These are phyloP conservation scores for Pythium vanterpoolii DNA, from an alignment of 352 stramenopile genomes.

Conservation along the genomic window DNA sequence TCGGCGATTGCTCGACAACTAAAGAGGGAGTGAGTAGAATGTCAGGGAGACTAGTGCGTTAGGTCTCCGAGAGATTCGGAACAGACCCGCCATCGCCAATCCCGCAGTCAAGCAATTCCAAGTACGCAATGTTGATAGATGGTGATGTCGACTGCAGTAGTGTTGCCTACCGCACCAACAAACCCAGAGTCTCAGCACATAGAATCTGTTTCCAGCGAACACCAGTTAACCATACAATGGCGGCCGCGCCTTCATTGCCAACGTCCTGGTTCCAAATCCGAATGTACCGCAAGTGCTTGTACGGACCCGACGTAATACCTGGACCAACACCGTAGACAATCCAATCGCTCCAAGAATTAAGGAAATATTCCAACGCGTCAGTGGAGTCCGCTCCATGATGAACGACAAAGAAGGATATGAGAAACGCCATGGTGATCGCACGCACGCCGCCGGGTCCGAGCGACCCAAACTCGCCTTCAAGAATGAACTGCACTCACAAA, in stretches of 20 bases:
- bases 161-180: conserved; percentile 27
- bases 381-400: not conserved
- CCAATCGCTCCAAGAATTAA: conserved; percentile 38
- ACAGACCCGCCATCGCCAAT: conserved; percentile 51
- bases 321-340: conserved; percentile 52
- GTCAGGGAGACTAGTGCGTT: not conserved
- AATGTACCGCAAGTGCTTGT: conserved; percentile 67
- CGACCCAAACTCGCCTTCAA: conserved; percentile 63
- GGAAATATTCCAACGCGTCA: conserved; percentile 18
- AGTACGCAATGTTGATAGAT: conserved; percentile 64
- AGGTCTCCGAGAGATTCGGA: not conserved
- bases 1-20: conserved; percentile 60
- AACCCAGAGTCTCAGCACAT: not conserved
- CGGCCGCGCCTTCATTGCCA: conserved; percentile 63
- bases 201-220: not conserved
- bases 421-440: conserved; percentile 63
- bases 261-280: conserved; percentile 82
- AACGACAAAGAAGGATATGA: conserved; percentile 61
- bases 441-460: conserved; percentile 62
- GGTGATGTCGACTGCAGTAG: conserved; percentile 40
- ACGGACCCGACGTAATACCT: conserved; percentile 59
- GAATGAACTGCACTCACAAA: conserved; percentile 48
- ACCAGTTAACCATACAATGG: conserved; percentile 41
- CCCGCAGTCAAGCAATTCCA: conserved; percentile 76
- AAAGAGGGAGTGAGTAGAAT: not conserved